These are phyloP conservation scores for Podaxis pistillaris DNA, from an alignment of 768 basidiomycete genomes.

Conservation along the genomic window DNA sequence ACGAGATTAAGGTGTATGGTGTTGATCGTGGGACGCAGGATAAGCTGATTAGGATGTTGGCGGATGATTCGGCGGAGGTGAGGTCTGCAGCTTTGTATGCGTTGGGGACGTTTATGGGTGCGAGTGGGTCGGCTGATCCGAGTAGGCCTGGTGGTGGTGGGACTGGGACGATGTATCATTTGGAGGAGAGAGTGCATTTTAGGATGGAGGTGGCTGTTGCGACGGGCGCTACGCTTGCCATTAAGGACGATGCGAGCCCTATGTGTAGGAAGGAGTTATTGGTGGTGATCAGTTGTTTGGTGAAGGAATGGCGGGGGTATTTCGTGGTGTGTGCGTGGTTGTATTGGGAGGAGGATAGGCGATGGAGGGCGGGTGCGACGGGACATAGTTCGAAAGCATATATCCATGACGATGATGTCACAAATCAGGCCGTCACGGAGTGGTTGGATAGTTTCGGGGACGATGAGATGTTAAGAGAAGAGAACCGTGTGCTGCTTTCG, in stretches of 20 bases:
- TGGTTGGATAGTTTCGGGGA: conserved; percentile 76
- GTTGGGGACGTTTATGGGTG: conserved; percentile 90
- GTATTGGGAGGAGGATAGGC: conserved; percentile 89
- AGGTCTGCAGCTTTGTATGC: conserved; percentile 89
- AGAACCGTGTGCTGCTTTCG: conserved; percentile 82
- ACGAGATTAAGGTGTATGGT: conserved; percentile 84
- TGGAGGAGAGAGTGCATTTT: conserved; percentile 78
- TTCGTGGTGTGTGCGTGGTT: conserved; percentile 97
- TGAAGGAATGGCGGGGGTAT: conserved; percentile 95
- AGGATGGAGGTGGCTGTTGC: conserved; percentile 90
- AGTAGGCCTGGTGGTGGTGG: conserved; percentile 78
- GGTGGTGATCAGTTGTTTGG: conserved; percentile 87
- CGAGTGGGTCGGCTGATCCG: conserved; percentile 71
- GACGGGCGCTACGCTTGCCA: conserved; percentile 83
- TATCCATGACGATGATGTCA: conserved; percentile 66
- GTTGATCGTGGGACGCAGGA: conserved; percentile 81
- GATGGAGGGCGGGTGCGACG: conserved; percentile 46
- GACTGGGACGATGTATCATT: conserved; percentile 74
- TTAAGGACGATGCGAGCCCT: conserved; percentile 92
- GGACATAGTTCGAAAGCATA: conserved; percentile 26
- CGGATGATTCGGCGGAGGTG: conserved; percentile 91
- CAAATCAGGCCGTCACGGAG: conserved; percentile 67
- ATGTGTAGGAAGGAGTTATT: conserved; percentile 95
- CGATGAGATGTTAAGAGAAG: conserved; percentile 64
- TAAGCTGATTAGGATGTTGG: conserved; percentile 71